Evolutionary conservation across 1,284 basidiomycete species (phyloP).

Genomic region (Gymnopus androsaceus): DNA sequence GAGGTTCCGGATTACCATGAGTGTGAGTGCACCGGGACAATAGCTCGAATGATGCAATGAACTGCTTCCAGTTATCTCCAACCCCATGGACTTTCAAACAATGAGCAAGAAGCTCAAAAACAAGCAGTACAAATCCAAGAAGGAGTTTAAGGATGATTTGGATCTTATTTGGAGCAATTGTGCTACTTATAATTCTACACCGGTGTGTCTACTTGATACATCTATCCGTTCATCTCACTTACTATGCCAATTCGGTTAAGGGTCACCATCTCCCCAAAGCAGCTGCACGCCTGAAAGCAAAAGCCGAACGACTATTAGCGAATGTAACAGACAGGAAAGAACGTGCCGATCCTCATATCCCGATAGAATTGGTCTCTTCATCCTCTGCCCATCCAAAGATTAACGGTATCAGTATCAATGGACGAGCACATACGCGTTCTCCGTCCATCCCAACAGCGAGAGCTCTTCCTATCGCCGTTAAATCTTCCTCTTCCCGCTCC

Average conservation of each 20-base stretch:
- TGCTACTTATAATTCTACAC: constrained; percentile 86
- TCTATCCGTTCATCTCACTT: not conserved
- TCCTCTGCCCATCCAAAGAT: constrained; percentile 23
- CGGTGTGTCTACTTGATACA: constrained; percentile 62
- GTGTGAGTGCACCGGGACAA: constrained; percentile 61
- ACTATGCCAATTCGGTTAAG: constrained; percentile 24
- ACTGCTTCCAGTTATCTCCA: constrained; percentile 73
- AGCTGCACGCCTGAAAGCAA: constrained; percentile 74
- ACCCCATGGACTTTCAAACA: constrained; percentile 93
- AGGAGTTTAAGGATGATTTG: constrained; percentile 90
- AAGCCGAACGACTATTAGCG: constrained; percentile 82
- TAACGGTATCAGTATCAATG: constrained; percentile 38
- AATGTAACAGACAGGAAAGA: constrained; percentile 90
- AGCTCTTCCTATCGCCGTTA: constrained; percentile 22
- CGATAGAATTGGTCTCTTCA: constrained; percentile 46
- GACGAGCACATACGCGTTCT: constrained; percentile 32
- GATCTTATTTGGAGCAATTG: constrained; percentile 98
- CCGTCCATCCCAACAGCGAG: constrained; percentile 30
- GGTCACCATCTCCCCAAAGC: constrained; percentile 82
- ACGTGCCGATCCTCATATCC: constrained; percentile 63
- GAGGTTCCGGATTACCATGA: constrained; percentile 92
- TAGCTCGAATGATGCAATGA: too few species aligned
- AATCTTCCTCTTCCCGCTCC: constrained; percentile 15
- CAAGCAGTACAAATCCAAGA: constrained; percentile 91
- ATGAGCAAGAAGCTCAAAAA: constrained; percentile 92